Evolutionary conservation across 2,329 filamentous ascomycete genomes (phyloP), one percentile per base, ranked within the genome.

Genomic region (Eurotiales sp.): DNA sequence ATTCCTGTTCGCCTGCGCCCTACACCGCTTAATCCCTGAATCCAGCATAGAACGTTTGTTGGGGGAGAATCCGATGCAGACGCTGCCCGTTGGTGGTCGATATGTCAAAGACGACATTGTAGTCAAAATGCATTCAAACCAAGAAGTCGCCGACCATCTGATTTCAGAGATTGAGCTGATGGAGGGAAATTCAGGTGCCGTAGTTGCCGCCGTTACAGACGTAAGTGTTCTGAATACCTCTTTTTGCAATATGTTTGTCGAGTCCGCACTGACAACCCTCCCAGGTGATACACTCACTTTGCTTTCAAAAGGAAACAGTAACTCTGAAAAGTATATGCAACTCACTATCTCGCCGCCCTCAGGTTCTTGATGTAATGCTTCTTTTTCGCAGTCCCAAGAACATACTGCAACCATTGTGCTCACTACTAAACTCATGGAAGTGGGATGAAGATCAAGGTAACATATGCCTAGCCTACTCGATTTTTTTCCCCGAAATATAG

Each of bases 181-280:
- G 79, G 89, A 95, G 61, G 92, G 92, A 1, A 96, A 96, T 66
- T 89, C 89, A 2, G 90, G 88, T 2, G 89, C 90, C 2, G 88
- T 95, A 15, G 87, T 87, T 46, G 84, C 86, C 54, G 91, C 90
- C 2, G 75, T 91, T 40, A 81, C 84, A 34, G 86, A 89, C 73
- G 85, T 86, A 66, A 59, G 76, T 64, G 22, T 12, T 41, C 15
- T n/a, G 21, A n/a, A n/a, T n/a, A n/a, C n/a, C 19, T 39, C 19
- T 19, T 23, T 22, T 11, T 39, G 14, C 12, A 14, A 21, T 21
- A 2, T 39, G 6, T 45, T 8, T 7, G 8, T 11, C 5, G 27
- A 27, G 37, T 21, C 22, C 19, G 3, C 42, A 51, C 51, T 59
- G 37, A 60, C 43, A 7, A 10, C 40, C 14, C 8, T 3, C 17